These are phyloP conservation scores for Plasmodium coatneyi DNA, from an alignment of 169 alveolate species.

Conservation along the genomic window DNA sequence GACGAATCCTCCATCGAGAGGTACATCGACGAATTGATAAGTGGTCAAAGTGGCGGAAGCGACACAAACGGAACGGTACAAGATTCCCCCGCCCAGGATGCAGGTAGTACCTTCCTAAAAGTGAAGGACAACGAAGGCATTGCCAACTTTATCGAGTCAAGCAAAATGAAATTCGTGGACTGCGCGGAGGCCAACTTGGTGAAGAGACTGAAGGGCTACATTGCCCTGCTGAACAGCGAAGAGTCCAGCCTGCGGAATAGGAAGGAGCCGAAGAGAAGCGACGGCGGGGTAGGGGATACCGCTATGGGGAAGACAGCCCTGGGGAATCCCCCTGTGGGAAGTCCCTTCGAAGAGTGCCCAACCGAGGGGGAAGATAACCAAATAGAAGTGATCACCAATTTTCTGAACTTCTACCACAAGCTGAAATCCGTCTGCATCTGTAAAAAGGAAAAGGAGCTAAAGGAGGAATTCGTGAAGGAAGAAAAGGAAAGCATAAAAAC, in stretches of 20 bases:
- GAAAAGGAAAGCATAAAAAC: constrained; percentile 67
- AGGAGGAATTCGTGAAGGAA: constrained; percentile 52
- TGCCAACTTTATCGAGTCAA: constrained; percentile 29
- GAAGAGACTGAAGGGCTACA: constrained; percentile 39
- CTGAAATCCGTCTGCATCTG: constrained; percentile 53
- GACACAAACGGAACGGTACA: background rate
- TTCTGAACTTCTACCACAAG: constrained; percentile 44
- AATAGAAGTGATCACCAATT: constrained; percentile 30
- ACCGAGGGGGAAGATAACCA: constrained; percentile 14
- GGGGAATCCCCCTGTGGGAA: background rate
- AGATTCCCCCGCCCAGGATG: background rate
- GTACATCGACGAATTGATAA: constrained; percentile 37
- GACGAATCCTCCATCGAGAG: constrained; percentile 37
- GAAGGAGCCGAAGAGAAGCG: constrained; percentile 5
- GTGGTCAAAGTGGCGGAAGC: background rate
- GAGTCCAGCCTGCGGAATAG: constrained; percentile 12
- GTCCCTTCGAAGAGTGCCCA: background rate
- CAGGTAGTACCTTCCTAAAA: background rate
- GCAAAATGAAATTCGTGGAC: constrained; percentile 29
- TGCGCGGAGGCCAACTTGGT: constrained; percentile 21
- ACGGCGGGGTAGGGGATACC: background rate
- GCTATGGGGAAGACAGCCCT: background rate
- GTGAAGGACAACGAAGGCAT: constrained; percentile 38
- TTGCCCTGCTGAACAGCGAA: constrained; percentile 37
- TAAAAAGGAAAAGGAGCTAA: constrained; percentile 50